phyloP scores from a whole-genome alignment of 2,329 filamentous ascomycete species.

The Fonsecaea monophora region DNA sequence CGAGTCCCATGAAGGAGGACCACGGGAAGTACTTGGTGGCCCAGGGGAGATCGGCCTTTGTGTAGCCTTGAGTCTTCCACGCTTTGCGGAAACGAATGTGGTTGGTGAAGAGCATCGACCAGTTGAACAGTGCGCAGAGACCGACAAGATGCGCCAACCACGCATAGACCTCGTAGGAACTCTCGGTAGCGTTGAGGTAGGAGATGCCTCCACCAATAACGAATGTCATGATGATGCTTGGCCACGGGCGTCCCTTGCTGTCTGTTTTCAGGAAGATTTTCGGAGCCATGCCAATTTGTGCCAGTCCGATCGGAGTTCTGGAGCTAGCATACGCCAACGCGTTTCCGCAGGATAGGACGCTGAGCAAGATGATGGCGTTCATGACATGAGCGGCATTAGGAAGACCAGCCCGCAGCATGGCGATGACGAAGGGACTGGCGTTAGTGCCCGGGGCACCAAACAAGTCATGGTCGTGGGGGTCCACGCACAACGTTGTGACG shows the following conservation, averaged over 20 bases:
- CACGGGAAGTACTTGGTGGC: slow-evolving; percentile 55
- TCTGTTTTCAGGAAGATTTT: slow-evolving; percentile 46
- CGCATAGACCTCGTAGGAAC: slow-evolving; percentile 52
- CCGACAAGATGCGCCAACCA: slow-evolving; percentile 59
- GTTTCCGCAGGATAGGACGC: slow-evolving; percentile 72
- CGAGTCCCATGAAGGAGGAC: slow-evolving; percentile 53
- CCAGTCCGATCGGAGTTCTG: slow-evolving; percentile 58
- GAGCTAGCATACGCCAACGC: slow-evolving; percentile 64
- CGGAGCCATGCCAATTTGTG: slow-evolving; percentile 49
- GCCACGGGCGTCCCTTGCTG: slow-evolving; percentile 60
- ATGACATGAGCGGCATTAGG: slow-evolving; percentile 71
- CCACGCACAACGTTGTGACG: slow-evolving; percentile 55
- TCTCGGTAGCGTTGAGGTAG: slow-evolving; percentile 54
- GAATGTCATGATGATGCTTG: slow-evolving; percentile 51
- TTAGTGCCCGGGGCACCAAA: slow-evolving; percentile 53
- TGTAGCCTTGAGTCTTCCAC: slow-evolving; percentile 51
- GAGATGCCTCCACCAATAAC: slow-evolving; percentile 62
- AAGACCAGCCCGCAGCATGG: slow-evolving; percentile 71
- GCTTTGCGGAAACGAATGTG: slow-evolving; percentile 54
- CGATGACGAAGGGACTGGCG: slow-evolving; percentile 68
- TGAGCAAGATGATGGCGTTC: slow-evolving; percentile 76
- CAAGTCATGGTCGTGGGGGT: slow-evolving; percentile 49
- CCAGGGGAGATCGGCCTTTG: slow-evolving; percentile 50
- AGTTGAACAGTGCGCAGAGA: slow-evolving; percentile 54
- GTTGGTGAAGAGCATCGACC: slow-evolving; percentile 54